Base-by-base conservation (phyloP, 2,329 filamentous ascomycete genomes). In the Myriosclerotinia duriaeana region DNA sequence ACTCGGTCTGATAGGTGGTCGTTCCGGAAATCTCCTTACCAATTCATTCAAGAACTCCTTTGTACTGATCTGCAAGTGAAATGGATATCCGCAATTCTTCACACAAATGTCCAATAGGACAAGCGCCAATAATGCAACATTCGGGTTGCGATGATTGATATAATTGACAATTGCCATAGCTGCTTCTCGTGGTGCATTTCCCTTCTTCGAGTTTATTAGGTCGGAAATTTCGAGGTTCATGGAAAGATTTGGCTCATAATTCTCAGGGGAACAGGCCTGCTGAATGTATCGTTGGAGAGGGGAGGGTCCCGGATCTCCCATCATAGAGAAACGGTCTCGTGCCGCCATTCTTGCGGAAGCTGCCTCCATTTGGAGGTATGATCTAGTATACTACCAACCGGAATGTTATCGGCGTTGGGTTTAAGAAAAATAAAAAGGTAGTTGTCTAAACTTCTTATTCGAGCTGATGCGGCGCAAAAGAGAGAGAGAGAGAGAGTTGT, bases 1-100 rank as follows among this genome's bases (percentile, higher is more conserved):
- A 53, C 91, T 92, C 53, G 92, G 83, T 68, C 95, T 90, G 69
- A 95, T 84, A 1, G 94, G 93, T 55, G 95, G 95, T 34, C 94
- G 86, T 80, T 99, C 95, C 58, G 95, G 95, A 75, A 99, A 99
- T 71, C 95, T 87, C 72, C 95, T 89, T 69, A 99, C 95, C 68
- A 99, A 88, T 81, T 99, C 95, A 80, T 99, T 99, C 74, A 99
- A 87, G 74, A 99, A 99, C 76, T 99, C 95, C 79, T 99, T 99
- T 72, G 95, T 98, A 79, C 91, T 93, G 77, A 99, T 97, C 79
- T 99, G 95, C 67, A 99, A 87, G 77, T 99, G 95, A 79, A 99
- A 99, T 1, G 95, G 93, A 78, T 99, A 99, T 74, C 95, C 95
- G 84, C 95, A 99, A 81, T 99, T 99, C 83, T 99, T 99, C 79